Conservation (phyloP, 106 monocot genomes). For the Dendrobium huoshanense region DNA sequence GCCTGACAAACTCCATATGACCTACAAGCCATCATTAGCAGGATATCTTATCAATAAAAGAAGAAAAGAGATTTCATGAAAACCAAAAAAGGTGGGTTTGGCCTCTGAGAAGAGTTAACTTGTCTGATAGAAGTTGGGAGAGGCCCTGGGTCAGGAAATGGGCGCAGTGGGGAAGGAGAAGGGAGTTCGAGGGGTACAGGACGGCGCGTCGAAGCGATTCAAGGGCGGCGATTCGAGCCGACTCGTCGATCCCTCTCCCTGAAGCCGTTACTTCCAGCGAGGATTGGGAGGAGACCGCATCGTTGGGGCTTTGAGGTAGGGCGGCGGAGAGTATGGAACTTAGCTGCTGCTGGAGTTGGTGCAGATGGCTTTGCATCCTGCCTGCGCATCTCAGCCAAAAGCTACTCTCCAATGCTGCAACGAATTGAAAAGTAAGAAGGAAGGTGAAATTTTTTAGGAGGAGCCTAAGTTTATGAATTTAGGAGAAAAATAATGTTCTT, state of each 20-base stretch:
- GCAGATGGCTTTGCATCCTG: constrained; percentile 49
- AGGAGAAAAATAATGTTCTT: no score
- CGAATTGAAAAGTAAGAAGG: no score
- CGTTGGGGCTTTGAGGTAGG: constrained; percentile 13
- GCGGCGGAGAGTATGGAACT: constrained; percentile 73
- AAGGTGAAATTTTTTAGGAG: no score
- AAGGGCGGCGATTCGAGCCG: constrained; percentile 53
- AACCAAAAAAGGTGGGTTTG: not conserved
- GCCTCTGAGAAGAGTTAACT: constrained; percentile 26
- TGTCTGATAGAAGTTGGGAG: constrained; percentile 75
- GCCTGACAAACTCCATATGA: constrained; percentile 56
- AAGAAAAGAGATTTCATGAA: not conserved
- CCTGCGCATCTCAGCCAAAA: not conserved
- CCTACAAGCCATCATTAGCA: constrained; percentile 33
- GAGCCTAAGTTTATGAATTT: no score
- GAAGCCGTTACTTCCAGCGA: constrained; percentile 13
- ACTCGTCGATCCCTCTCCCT: constrained; percentile 29
- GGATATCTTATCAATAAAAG: not conserved
- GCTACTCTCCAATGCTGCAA: no score
- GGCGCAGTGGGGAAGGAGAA: constrained; percentile 57
- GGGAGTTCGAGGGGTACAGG: constrained; percentile 61
- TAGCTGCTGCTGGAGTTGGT: constrained; percentile 74
- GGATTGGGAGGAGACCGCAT: constrained; percentile 5
- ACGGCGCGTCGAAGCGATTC: constrained; percentile 62
- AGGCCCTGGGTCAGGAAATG: constrained; percentile 74